Conservation (phyloP, 1,284 basidiomycete species). For the Tylopilus sp. region DNA sequence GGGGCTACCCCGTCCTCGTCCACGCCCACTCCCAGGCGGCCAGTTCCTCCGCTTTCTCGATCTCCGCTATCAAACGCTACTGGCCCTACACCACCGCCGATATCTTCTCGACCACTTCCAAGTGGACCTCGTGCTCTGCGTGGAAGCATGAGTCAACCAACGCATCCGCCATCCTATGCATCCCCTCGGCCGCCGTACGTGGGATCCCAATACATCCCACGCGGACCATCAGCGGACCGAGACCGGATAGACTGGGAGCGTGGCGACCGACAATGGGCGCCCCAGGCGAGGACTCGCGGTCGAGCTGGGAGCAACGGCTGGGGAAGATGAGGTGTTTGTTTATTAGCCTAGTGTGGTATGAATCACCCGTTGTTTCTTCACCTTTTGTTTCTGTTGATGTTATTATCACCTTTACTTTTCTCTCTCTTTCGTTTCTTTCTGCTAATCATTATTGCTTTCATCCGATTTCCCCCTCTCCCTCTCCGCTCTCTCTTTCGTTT, state of each 20-base stretch:
- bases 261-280: slow-evolving; percentile 40
- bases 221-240: slow-evolving; percentile 60
- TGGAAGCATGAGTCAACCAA: slow-evolving; percentile 38
- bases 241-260: slow-evolving; percentile 54
- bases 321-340: slow-evolving; percentile 35
- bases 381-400: slow-evolving; percentile 1
- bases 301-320: slow-evolving; percentile 45
- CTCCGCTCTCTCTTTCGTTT: slow-evolving; percentile 2
- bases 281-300: slow-evolving; percentile 39
- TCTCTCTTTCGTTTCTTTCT: slow-evolving; percentile 8
- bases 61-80: slow-evolving; percentile 38
- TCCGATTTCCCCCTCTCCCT: slow-evolving; percentile 10
- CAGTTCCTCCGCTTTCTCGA: slow-evolving; percentile 39
- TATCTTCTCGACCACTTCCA: slow-evolving; percentile 53
- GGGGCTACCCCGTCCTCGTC: slow-evolving; percentile 35
- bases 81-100: slow-evolving; percentile 34
- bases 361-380: slow-evolving; percentile 5
- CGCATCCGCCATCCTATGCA: slow-evolving; percentile 34
- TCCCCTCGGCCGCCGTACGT: slow-evolving; percentile 37
- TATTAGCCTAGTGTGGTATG: slow-evolving; percentile 19
- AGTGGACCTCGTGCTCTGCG: slow-evolving; percentile 67
- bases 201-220: slow-evolving; percentile 41
- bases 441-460: slow-evolving; percentile 48
- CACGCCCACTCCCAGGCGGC: slow-evolving; percentile 37
- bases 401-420: slow-evolving; percentile 5